Evolutionary conservation across 2,329 filamentous ascomycete genomes (phyloP).

Genomic region (Emmonsiellopsis sp.): DNA sequence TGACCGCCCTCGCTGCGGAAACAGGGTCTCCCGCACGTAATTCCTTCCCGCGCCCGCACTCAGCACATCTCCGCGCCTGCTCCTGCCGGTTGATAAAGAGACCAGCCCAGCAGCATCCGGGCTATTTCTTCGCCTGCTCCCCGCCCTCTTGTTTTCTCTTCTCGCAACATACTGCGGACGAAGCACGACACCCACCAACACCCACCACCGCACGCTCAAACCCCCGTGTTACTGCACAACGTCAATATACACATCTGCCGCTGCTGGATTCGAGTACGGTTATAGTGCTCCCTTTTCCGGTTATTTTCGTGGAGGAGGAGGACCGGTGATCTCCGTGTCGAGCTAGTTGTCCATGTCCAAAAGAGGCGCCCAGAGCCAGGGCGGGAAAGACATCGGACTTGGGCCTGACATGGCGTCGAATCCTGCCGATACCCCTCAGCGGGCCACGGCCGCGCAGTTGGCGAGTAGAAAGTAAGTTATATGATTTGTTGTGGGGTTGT

Average conservation of each 20-base stretch:
- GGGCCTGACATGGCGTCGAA: slow-evolving; percentile 31
- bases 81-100: no score
- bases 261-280: background rate
- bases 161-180: no score
- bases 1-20: no score
- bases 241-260: background rate
- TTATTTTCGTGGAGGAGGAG: slow-evolving; percentile 1
- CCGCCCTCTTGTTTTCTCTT: no score
- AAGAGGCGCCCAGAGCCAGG: slow-evolving; percentile 29
- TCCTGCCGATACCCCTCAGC: slow-evolving; percentile 37
- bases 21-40: no score
- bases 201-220: no score
- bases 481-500: background rate
- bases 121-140: no score
- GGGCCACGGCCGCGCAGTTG: slow-evolving; percentile 47
- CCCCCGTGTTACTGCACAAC: no score
- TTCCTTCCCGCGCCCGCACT: no score
- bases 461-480: slow-evolving; percentile 46
- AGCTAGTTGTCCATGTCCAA: slow-evolving; percentile 26
- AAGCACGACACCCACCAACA: no score
- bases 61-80: no score
- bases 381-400: slow-evolving; percentile 23
- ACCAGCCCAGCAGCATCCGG: no score
- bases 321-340: background rate
- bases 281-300: background rate